Evolutionary conservation across 208 protist species (phyloP), one percentile per base, ranked within the genome.

Genomic region (Acanthamoeba royreba): DNA sequence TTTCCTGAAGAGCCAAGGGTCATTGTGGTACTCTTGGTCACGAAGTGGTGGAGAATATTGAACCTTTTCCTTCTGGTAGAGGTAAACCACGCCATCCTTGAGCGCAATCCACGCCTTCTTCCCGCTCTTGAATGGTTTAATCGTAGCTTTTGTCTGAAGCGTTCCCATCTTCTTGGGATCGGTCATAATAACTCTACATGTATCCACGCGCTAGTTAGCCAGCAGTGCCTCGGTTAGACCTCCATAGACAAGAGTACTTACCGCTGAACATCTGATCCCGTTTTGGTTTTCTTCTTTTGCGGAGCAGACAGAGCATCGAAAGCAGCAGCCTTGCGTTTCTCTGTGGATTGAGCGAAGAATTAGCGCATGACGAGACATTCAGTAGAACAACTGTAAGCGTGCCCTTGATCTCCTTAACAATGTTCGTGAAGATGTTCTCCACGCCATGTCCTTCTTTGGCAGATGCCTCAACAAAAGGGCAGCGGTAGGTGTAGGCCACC

Each of bases 321-420:
- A 9, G 66, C 66, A 0, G 66, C 28, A 33, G 66, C 66, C 66
- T 79, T 79, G 13, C 66, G 28, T 25, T 79, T 79, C 1, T 79
- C 66, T 79, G 38, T 25, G 19, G 9, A 45, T 22, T 45, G 31
- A 17, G 53, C 15, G n/a, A n/a, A n/a, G n/a, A n/a, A n/a, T n/a
- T n/a, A n/a, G n/a, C n/a, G n/a, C n/a, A n/a, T n/a, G n/a, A n/a
- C n/a, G n/a, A n/a, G 63, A 43, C 63, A 42, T 19, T 42, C 63
- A 40, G 42, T 19, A 4, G 55, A 74, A 35, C 2, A n/a, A n/a
- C n/a, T n/a, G n/a, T n/a, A n/a, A n/a, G n/a, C n/a, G n/a, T n/a
- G 53, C 74, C 74, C 53, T 85, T 90, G 83, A 90, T 90, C 35
- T 90, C 83, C 25, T 69, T 43, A n/a, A 90, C 53, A 52, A 90